These are phyloP conservation scores for Calonectria pseudoreteaudii DNA, from an alignment of 2,329 filamentous ascomycete species.

Conservation along the genomic window DNA sequence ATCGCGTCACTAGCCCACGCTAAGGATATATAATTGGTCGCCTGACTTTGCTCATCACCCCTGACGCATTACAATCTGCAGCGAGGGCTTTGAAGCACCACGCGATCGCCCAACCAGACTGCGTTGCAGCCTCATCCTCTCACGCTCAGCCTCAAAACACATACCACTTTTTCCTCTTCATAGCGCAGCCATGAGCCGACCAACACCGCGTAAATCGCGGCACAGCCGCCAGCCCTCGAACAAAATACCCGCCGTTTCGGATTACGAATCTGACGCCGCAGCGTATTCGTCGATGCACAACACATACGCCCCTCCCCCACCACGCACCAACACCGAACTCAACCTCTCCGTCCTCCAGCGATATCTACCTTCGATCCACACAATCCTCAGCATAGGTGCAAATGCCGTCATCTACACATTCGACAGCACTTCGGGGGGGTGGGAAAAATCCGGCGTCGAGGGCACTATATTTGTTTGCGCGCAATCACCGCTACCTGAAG, in stretches of 20 bases:
- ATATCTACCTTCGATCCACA: constrained; percentile 79
- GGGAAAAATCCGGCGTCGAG: constrained; percentile 89
- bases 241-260: constrained; percentile 58
- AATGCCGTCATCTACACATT: constrained; percentile 91
- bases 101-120: background rate
- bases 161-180: constrained; percentile 13
- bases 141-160: constrained; percentile 7
- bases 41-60: background rate
- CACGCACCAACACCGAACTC: constrained; percentile 84
- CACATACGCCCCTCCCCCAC: constrained; percentile 58
- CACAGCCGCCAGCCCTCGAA: constrained; percentile 57
- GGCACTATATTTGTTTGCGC: constrained; percentile 91
- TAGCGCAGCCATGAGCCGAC: constrained; percentile 55
- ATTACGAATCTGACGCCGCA: constrained; percentile 76
- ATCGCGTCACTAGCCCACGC: background rate
- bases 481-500: constrained; percentile 58
- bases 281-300: constrained; percentile 47
- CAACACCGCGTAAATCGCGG: constrained; percentile 54
- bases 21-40: background rate
- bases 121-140: background rate
- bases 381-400: constrained; percentile 83
- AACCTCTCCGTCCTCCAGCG: constrained; percentile 87
- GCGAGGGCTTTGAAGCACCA: background rate
- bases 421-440: constrained; percentile 70
- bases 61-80: background rate